Base-by-base conservation (phyloP, 2,329 filamentous ascomycete species). In the Fusarium buxicola region DNA sequence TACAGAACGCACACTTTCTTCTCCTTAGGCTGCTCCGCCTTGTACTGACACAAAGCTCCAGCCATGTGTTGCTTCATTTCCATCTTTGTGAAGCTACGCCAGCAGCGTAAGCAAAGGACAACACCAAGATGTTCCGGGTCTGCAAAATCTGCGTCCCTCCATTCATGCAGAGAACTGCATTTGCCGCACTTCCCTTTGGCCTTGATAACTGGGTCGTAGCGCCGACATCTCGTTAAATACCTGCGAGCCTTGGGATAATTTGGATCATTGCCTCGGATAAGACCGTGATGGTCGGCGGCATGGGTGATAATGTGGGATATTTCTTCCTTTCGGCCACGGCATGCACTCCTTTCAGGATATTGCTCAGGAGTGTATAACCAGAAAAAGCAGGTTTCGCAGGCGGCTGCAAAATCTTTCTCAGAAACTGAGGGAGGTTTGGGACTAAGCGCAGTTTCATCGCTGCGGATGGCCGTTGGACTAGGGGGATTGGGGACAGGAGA, bases 241-340 rank as follows among this genome's bases (percentile, higher is more conserved):
- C 47, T 58, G 18, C 68, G 67, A 27, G 47, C 45, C 5, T 27
- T 15, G 18, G 21, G 1, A 30, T 68, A 36, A 8, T 55, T 54
- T 8, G 56, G 47, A 35, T 69, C 63, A 8, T 1, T 46, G 10
- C 59, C 67, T 31, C 67, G 60, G 24, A 69, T 55, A 16, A 69
- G 53, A 4, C 67, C 67, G 36, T 69, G 67, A 21, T 69, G 67
- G n/a, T 64, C 53, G n/a, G 35, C 8, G 7, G 52, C 53, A 25
- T 68, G 66, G 15, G 67, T 46, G 27, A 69, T 36, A 9, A 69
- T 65, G 32, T 69, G 67, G n/a, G 65, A 65, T 16, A 69, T 53
- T 44, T 66, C 67, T 31, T 45, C 35, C 46, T 65, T 65, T 11
- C 45, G 62, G 24, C 49, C 46, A 35, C 24, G 46, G 36, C 62